Base-by-base conservation (phyloP, 2,329 filamentous ascomycete genomes). In the Fusarium goolgardi region DNA sequence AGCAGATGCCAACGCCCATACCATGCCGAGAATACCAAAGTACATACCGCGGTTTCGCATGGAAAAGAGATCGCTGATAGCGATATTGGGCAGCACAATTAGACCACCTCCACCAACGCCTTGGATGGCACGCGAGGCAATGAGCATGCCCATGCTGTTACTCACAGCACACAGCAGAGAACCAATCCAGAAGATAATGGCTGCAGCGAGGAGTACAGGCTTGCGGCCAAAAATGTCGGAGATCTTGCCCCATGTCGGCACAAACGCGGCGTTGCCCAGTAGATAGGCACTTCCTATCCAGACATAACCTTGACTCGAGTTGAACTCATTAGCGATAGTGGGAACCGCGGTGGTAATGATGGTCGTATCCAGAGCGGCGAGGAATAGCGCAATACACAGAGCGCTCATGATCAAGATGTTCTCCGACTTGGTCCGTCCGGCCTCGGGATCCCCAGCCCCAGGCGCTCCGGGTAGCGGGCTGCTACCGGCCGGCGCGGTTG, bases 251-350 rank as follows among this genome's bases (percentile, higher is more conserved):
- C 91, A 94, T 50, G 90, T 87, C 1, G 91, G 90, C 0, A 87
- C 86, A 2, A 86, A 85, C 76, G 83, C 86, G 2, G 90, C 88
- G 74, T 88, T 90, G 56, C 88, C 90, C 13, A 94, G 85, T 9
- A 93, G 82, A 73, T 91, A 95, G 4, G 91, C 88, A 37, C 86
- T 88, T 16, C 91, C 91, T 64, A 95, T 89, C 92, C 91, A 94
- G 52, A 89, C 86, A 78, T 94, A 94, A 25, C 91, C 91, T 18
- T 86, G 81, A 5, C 87, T 87, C 8, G 90, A 91, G 44, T 88
- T 74, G 63, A 94, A 86, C 62, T 91, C 83, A 34, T 79, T 78
- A 7, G 86, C 83, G 66, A 92, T 91, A 16, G 87, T 88, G 0
- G 90, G 89, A 7, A 91, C 82, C 8, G 89, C 88, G 0, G 89